Evolutionary conservation across 768 basidiomycete genomes (phyloP), one percentile per base, ranked within the genome.

Genomic region (Auricularia sp.): DNA sequence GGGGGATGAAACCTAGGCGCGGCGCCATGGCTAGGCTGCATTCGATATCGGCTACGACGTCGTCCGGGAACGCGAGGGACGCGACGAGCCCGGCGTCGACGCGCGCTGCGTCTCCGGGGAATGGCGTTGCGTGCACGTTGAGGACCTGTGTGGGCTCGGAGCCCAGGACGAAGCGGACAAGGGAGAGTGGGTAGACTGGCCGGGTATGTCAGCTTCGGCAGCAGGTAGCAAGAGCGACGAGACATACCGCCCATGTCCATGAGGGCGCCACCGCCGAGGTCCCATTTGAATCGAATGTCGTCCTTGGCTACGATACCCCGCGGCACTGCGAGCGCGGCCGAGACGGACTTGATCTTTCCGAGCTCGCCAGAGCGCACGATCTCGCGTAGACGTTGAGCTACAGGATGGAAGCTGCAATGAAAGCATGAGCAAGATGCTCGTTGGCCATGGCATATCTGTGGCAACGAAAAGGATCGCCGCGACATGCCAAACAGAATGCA

Each of bases 1-100:
- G 66, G 11, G 82, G 79, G 29, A 81, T 72, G 51, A 80, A 64
- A 3, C 78, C 78, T 18, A 51, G 21, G 11, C 47, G 14, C 13
- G 64, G 64, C 34, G 79, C 76, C n/a, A 71, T 39, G 1, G 67
- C 61, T 35, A 81, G 70, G 69, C 79, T 74, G 61, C 74, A 74
- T 36, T 65, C 69, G 62, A 82, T 73, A 16, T 73, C 59, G 6
- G 71, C 65, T 67, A 69, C 44, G 67, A 66, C 62, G 63, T 67
- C 54, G 69, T 79, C 65, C 47, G 75, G 67, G 67, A 77, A 69
- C n/a, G 75, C 67, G 10, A 51, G 21, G 11, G 47, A 6, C 21
- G 47, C 47, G 21, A 51, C 18, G 14, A 18, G 6, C 10, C 18
- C 47, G 21, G 47, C 47, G 47, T 51, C 47, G 47, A 51, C 47